These are phyloP conservation scores for Rutidosis leptorrhynchoides DNA, from an alignment of 129 eudicot species.

Conservation along the genomic window DNA sequence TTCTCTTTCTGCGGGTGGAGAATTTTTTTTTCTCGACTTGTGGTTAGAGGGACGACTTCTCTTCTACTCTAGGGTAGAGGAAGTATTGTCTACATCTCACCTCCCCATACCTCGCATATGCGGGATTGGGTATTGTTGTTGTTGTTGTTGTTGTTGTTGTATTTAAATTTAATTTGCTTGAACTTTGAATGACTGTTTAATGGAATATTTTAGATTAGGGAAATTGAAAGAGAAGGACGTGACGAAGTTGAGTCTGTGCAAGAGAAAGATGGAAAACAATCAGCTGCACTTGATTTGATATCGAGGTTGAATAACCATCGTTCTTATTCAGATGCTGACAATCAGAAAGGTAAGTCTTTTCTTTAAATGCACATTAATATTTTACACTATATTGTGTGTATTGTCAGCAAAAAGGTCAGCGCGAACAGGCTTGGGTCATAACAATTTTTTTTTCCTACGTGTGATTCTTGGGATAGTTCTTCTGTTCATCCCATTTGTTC, in stretches of 20 bases:
- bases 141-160: no score
- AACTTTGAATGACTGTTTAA: slow-evolving; percentile 17
- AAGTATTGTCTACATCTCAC: no score
- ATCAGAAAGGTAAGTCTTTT: slow-evolving; percentile 53
- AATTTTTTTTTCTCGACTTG: no score
- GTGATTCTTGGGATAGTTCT: neutral
- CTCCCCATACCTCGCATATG: no score
- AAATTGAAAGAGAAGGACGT: slow-evolving; percentile 57
- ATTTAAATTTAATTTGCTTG: neutral
- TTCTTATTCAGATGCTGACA: slow-evolving; percentile 60
- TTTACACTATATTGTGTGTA: neutral
- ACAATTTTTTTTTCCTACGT: neutral
- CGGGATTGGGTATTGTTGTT: no score
- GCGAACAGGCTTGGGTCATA: neutral
- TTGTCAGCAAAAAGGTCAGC: neutral
- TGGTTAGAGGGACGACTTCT: no score
- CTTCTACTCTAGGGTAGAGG: no score
- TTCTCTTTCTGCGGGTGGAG: no score
- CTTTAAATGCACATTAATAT: neutral
- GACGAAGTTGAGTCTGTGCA: slow-evolving; percentile 50
- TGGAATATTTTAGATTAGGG: slow-evolving; percentile 56
- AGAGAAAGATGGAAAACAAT: slow-evolving; percentile 71
- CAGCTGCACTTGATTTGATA: slow-evolving; percentile 75
- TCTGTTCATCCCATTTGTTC: neutral
- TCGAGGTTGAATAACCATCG: slow-evolving; percentile 64